These are phyloP conservation scores for Cydonia oblonga DNA, from an alignment of 331 rosid species.

Conservation along the genomic window DNA sequence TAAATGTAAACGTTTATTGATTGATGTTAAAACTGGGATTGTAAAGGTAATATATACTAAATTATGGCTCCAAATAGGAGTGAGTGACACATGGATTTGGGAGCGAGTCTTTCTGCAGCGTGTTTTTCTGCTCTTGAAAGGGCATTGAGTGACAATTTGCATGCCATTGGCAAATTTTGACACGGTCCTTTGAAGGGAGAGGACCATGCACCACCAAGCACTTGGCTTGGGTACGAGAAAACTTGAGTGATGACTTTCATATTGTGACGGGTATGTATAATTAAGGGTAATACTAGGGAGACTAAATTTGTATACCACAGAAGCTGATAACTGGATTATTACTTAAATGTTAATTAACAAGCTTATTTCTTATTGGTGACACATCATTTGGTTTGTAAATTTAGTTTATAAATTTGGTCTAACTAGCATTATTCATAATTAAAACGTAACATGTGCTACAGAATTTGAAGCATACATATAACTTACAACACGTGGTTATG, in stretches of 20 bases:
- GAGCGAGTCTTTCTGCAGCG: not conserved
- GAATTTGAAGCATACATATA: too few species aligned
- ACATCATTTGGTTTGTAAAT: too few species aligned
- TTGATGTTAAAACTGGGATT: not conserved
- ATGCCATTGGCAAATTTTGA: not conserved
- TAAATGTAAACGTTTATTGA: not conserved
- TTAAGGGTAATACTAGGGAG: too few species aligned
- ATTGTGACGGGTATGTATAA: too few species aligned
- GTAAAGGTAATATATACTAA: constrained; percentile 3
- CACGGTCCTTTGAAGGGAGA: not conserved
- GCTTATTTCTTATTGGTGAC: too few species aligned
- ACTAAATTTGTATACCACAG: too few species aligned
- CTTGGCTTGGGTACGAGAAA: not conserved
- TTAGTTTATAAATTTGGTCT: too few species aligned
- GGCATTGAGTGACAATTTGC: not conserved
- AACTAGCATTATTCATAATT: too few species aligned
- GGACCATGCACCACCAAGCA: not conserved
- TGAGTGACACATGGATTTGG: not conserved
- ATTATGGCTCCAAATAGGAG: not conserved
- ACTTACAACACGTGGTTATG: too few species aligned
- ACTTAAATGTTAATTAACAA: too few species aligned
- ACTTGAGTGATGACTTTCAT: not conserved
- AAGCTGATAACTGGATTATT: too few species aligned
- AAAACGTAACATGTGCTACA: too few species aligned
- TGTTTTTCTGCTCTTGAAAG: constrained; percentile 15